These are phyloP conservation scores for Zygotorulaspora mrakii DNA, from an alignment of 1,139 yeast genomes.

Conservation along the genomic window DNA sequence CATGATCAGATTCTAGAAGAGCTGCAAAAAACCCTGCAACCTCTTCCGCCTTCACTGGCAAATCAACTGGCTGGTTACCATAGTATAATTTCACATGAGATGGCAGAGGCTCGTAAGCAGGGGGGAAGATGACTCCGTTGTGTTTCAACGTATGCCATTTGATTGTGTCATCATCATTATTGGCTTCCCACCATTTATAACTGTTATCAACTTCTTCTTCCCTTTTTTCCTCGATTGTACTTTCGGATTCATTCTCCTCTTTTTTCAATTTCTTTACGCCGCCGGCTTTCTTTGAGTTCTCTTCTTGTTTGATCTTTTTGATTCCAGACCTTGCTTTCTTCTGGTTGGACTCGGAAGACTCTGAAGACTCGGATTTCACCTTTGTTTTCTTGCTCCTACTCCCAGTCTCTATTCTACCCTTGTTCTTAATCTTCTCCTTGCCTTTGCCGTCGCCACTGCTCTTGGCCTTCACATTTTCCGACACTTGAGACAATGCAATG, in stretches of 20 bases:
- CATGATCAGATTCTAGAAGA: constrained; percentile 83
- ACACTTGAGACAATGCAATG: constrained; percentile 15
- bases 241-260: constrained; percentile 16
- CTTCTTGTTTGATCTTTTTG: constrained; percentile 4
- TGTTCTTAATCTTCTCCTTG: too few species aligned
- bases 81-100: constrained; percentile 71
- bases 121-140: constrained; percentile 90
- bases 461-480: constrained; percentile 11
- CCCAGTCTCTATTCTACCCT: background rate
- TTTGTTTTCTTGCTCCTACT: constrained; percentile 2
- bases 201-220: constrained; percentile 63
- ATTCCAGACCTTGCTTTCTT: constrained; percentile 8
- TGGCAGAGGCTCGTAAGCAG: constrained; percentile 84
- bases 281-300: constrained; percentile 1
- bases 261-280: constrained; percentile 6
- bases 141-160: constrained; percentile 88
- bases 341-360: constrained; percentile 10
- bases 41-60: constrained; percentile 85
- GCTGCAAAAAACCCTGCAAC: constrained; percentile 96
- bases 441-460: too few species aligned
- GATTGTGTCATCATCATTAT: constrained; percentile 63
- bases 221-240: constrained; percentile 17
- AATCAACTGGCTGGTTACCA: constrained; percentile 65
- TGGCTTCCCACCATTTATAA: constrained; percentile 77
- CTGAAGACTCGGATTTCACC: constrained; percentile 4